Conservation (phyloP, 148 eudicot species). For the Cornus suecica region DNA sequence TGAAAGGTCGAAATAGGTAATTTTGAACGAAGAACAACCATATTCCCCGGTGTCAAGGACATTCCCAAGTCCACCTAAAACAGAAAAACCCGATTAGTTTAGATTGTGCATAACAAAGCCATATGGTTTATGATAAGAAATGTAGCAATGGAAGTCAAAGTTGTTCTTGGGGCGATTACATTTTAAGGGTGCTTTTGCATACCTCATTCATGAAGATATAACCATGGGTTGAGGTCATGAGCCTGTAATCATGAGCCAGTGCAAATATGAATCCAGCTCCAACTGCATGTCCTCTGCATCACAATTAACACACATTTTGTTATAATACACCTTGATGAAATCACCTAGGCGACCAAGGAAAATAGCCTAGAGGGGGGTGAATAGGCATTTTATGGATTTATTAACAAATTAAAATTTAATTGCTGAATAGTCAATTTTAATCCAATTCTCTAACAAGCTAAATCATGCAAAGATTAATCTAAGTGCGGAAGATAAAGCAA, state of each 20-base stretch:
- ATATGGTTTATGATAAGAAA: not conserved
- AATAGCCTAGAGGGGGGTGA: no score
- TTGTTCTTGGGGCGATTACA: not conserved
- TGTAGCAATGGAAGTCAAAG: not conserved
- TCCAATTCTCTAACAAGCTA: no score
- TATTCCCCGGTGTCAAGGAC: conserved; percentile 10
- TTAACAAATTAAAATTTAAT: no score
- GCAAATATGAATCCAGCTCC: conserved; percentile 11
- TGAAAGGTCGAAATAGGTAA: not conserved
- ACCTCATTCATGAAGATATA: conserved; percentile 16
- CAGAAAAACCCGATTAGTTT: not conserved
- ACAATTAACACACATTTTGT: no score
- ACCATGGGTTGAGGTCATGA: conserved; percentile 3
- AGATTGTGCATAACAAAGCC: not conserved
- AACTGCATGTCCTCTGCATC: conserved; percentile 13
- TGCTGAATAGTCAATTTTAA: no score
- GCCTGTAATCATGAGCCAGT: conserved; percentile 10
- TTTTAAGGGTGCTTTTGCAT: not conserved
- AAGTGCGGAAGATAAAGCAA: no score
- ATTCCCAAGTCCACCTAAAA: conserved; percentile 9
- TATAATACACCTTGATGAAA: not conserved
- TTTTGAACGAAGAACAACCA: conserved; percentile 7
- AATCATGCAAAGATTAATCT: no score
- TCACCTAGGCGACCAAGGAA: no score
- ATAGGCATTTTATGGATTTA: no score